Evolutionary conservation across 2,329 filamentous ascomycete species (phyloP).

Genomic region (Exserohilum rostratum): DNA sequence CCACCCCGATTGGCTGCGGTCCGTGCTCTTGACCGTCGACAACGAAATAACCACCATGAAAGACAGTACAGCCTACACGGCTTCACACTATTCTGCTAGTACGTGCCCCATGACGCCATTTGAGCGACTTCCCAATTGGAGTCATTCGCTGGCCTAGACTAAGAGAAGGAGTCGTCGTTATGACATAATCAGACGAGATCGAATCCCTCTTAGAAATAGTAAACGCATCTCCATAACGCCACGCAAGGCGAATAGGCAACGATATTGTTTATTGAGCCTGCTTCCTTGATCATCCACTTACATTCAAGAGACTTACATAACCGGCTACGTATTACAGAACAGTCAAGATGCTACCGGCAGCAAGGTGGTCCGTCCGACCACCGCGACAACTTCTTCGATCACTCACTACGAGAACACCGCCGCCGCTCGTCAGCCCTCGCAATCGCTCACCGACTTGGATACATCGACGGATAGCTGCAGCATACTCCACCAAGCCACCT

Average conservation of each 20-base stretch:
- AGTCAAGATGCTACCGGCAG: slow-evolving; percentile 31
- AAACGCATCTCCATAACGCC: slow-evolving; percentile 5
- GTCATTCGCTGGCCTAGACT: background rate
- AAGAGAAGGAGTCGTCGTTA: background rate
- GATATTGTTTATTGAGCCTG: background rate
- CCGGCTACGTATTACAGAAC: background rate
- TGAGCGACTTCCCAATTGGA: background rate
- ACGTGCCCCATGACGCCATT: background rate
- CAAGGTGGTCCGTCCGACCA: slow-evolving; percentile 37
- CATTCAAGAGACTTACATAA: background rate
- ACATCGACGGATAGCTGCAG: slow-evolving; percentile 14
- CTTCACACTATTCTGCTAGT: background rate
- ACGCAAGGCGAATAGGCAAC: slow-evolving; percentile 5
- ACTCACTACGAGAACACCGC: slow-evolving; percentile 30
- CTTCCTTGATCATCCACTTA: slow-evolving; percentile 4
- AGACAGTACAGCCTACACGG: background rate
- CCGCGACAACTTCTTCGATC: slow-evolving; percentile 31
- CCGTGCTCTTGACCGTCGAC: background rate
- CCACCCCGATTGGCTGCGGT: slow-evolving; percentile 7
- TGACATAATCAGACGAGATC: slow-evolving; percentile 16
- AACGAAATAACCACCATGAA: background rate
- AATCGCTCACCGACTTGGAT: slow-evolving; percentile 29
- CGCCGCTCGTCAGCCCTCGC: slow-evolving; percentile 27
- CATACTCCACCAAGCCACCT: slow-evolving; percentile 18
- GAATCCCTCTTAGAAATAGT: slow-evolving; percentile 4